Conservation (phyloP, 2,329 filamentous ascomycete genomes). For the Colletotrichum sp. region DNA sequence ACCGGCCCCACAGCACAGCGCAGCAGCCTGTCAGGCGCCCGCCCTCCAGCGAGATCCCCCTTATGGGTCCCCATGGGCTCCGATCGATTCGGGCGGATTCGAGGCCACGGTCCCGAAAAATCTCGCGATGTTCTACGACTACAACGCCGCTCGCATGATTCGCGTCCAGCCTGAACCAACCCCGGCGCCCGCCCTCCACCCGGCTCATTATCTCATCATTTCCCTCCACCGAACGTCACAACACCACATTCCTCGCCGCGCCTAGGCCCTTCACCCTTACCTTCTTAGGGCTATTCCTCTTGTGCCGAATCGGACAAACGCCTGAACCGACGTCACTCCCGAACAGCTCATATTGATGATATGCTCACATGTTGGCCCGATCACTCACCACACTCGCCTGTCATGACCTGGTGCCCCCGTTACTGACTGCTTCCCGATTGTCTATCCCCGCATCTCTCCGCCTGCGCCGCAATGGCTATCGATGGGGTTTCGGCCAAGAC, state of each 20-base stretch:
- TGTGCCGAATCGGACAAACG: neutral
- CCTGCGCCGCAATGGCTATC: constrained; percentile 1
- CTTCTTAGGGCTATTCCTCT: neutral
- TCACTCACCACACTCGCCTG: constrained; percentile 14
- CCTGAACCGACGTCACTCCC: neutral
- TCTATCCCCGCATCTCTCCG: constrained; percentile 2
- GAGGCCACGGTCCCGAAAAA: constrained; percentile 17
- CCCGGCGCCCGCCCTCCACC: neutral
- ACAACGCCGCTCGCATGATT: constrained; percentile 13
- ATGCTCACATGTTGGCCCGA: constrained; percentile 20
- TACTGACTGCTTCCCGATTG: neutral
- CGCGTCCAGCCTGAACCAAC: neutral
- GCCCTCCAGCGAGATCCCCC: neutral
- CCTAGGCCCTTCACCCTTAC: neutral
- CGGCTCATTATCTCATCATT: constrained; percentile 3
- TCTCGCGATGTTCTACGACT: constrained; percentile 13
- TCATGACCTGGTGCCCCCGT: constrained; percentile 8
- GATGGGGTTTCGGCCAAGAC: neutral
- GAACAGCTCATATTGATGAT: constrained; percentile 19
- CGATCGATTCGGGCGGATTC: constrained; percentile 13
- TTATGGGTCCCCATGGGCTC: neutral
- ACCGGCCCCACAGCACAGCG: neutral
- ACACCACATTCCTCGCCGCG: neutral
- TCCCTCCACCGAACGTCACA: neutral
- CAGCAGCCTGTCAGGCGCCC: constrained; percentile 1